Percentiles rank a stretch among this genome's conserved stretches.
Conservation (phyloP, 148 eudicot genomes). For the Arbutus unedo region DNA sequence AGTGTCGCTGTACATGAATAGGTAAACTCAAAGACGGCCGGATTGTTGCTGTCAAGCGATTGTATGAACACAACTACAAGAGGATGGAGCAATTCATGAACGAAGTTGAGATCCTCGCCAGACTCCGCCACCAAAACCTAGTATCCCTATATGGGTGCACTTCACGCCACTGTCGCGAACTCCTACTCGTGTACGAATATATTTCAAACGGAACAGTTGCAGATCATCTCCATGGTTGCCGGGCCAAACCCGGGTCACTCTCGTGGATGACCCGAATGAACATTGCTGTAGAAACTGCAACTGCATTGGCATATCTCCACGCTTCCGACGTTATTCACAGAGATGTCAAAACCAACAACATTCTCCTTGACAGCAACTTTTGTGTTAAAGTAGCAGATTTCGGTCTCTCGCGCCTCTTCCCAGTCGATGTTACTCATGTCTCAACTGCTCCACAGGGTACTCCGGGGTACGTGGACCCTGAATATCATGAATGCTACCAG, state of each 20-base stretch:
- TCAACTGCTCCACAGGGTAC: conserved; percentile 55
- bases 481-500: conserved; percentile 40
- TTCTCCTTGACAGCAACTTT: conserved; percentile 48
- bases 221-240: conserved; percentile 62
- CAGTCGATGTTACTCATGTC: conserved; percentile 34
- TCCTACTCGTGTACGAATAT: conserved; percentile 74
- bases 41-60: conserved; percentile 54
- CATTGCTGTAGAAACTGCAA: conserved; percentile 58
- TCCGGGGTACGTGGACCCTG: conserved; percentile 50
- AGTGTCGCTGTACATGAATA: background rate
- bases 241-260: conserved; percentile 25
- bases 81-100: conserved; percentile 64
- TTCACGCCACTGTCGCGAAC: conserved; percentile 43
- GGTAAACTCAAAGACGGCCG: conserved; percentile 45
- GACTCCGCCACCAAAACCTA: conserved; percentile 57
- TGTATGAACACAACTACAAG: conserved; percentile 56
- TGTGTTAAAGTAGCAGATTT: conserved; percentile 43
- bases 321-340: conserved; percentile 58
- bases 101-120: conserved; percentile 60
- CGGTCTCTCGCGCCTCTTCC: conserved; percentile 42
- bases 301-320: conserved; percentile 56
- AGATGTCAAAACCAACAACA: conserved; percentile 62
- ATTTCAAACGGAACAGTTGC: conserved; percentile 74
- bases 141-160: conserved; percentile 83
- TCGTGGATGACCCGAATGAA: conserved; percentile 49